A percentile compares a stretch with the other conserved stretches of the same genome.
phyloP scores from a whole-genome alignment of 768 basidiomycete species.

The Strobilomyces dryophilus region DNA sequence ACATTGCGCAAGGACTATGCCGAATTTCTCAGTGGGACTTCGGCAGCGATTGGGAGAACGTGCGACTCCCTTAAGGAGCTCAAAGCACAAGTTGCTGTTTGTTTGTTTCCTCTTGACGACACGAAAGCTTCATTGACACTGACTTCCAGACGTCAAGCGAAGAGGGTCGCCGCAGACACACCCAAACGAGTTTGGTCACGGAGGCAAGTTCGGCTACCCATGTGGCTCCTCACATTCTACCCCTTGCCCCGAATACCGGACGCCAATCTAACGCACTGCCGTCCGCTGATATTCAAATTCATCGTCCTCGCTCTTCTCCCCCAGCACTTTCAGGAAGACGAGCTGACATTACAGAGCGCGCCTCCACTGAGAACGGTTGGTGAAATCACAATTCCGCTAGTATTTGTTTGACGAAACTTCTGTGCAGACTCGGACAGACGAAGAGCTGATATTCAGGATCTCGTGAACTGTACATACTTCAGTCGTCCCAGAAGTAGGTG shows the following conservation, averaged over 20 bases:
- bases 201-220: background rate
- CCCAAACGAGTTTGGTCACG: background rate
- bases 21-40: background rate
- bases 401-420: background rate
- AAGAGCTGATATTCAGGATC: background rate
- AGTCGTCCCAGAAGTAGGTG: background rate
- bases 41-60: background rate
- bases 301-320: slow-evolving; percentile 7
- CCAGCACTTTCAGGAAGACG: background rate
- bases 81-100: slow-evolving; percentile 1
- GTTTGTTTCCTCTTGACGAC: background rate
- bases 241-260: background rate
- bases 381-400: background rate
- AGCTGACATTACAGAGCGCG: background rate
- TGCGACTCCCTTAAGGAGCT: slow-evolving; percentile 1
- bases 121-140: background rate
- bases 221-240: background rate
- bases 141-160: background rate
- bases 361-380: background rate
- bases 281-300: background rate
- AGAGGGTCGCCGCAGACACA: background rate
- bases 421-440: background rate
- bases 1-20: background rate
- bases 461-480: background rate
- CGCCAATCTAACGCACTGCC: rapidly evolving